Percentiles rank a stretch among this genome's conserved stretches.
These are phyloP conservation scores for Geosmithia putterillii DNA, from an alignment of 2,329 filamentous ascomycete species.

Conservation along the genomic window DNA sequence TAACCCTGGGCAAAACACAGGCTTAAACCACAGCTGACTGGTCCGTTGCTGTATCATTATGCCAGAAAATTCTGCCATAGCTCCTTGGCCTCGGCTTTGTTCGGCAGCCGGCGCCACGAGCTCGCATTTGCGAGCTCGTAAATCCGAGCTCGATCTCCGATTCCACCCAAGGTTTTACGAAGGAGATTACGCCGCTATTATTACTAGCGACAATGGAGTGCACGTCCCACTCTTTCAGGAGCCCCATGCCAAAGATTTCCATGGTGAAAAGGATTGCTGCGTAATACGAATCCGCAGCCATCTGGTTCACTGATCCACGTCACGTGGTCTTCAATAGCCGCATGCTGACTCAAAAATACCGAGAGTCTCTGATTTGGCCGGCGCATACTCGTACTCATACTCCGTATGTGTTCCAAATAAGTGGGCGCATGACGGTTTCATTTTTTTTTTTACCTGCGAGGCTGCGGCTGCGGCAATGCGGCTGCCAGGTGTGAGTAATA, in stretches of 20 bases:
- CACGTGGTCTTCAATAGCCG: background rate
- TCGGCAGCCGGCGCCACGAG: background rate
- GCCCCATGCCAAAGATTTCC: too few relatives aligned
- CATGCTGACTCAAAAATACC: background rate
- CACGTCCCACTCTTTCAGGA: background rate
- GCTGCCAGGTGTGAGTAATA: background rate
- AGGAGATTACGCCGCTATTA: background rate
- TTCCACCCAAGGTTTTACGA: background rate
- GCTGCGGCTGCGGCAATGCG: background rate
- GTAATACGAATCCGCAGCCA: background rate
- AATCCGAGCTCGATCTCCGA: background rate
- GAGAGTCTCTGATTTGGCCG: background rate
- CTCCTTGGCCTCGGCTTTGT: background rate
- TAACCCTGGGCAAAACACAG: background rate
- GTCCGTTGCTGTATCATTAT: background rate
- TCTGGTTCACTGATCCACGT: background rate
- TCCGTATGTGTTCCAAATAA: background rate
- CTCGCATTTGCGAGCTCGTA: background rate
- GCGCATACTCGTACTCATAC: too few relatives aligned
- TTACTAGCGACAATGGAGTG: background rate
- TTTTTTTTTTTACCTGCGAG: background rate
- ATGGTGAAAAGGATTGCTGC: background rate
- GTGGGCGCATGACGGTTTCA: background rate
- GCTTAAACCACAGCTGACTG: background rate
- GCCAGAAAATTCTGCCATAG: background rate